Evolutionary conservation across 257 asterid genomes (phyloP).

Genomic region (Handroanthus guayacan): DNA sequence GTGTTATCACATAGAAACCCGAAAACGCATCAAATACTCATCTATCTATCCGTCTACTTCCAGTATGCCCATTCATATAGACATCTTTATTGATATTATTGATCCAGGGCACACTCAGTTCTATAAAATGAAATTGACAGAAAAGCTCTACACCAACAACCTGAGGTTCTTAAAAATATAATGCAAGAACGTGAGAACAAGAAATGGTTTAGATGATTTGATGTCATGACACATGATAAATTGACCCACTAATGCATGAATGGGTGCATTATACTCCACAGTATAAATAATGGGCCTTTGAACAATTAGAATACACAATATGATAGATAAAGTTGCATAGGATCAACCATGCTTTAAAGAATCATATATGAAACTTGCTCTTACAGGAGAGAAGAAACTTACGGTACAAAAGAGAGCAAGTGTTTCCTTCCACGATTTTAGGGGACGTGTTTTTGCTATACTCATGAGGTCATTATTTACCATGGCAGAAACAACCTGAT

Average conservation of each 20-base stretch:
- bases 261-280: neutral
- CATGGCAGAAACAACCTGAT: constrained; percentile 70
- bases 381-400: constrained; percentile 42
- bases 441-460: constrained; percentile 71
- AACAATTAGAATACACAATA: constrained; percentile 11
- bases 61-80: neutral
- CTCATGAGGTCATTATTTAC: constrained; percentile 80
- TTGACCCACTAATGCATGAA: neutral
- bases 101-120: neutral
- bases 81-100: neutral
- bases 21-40: neutral
- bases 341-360: neutral
- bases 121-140: neutral
- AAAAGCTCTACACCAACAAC: neutral
- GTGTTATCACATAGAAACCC: neutral
- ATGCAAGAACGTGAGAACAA: constrained; percentile 11
- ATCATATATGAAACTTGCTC: constrained; percentile 9
- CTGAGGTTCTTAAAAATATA: neutral
- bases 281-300: neutral
- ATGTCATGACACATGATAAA: constrained; percentile 8
- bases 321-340: constrained; percentile 3
- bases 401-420: constrained; percentile 83
- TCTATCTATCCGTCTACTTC: neutral
- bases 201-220: neutral
- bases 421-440: constrained; percentile 87